phyloP scores from a whole-genome alignment of 2,329 filamentous ascomycete genomes.

The Geosmithia flava region DNA sequence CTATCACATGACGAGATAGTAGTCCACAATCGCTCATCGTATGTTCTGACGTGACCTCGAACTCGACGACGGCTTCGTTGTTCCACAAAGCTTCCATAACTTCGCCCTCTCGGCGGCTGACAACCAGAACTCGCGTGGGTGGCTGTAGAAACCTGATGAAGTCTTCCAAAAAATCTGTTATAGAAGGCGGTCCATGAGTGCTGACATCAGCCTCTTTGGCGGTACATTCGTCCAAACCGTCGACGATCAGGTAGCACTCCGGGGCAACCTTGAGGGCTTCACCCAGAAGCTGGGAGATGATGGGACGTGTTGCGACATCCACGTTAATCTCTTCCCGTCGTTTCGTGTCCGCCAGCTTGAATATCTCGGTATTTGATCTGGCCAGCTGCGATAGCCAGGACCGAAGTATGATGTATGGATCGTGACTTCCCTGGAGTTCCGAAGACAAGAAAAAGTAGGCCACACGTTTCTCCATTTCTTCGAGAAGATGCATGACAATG shows the following conservation, averaged over 20 bases:
- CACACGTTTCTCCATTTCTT: background rate
- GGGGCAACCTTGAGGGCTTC: slow-evolving; percentile 6
- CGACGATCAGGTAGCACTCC: slow-evolving; percentile 11
- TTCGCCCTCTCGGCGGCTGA: slow-evolving; percentile 11
- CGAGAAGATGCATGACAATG: slow-evolving; percentile 13
- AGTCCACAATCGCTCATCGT: slow-evolving; percentile 9
- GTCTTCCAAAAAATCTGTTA: slow-evolving; percentile 8
- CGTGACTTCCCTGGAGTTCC: slow-evolving; percentile 8
- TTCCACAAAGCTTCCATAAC: slow-evolving; percentile 8
- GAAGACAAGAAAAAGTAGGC: slow-evolving; percentile 20
- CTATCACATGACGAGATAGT: slow-evolving; percentile 13
- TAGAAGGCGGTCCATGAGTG: background rate
- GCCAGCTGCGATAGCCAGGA: slow-evolving; percentile 17
- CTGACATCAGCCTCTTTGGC: background rate
- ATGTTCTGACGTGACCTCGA: slow-evolving; percentile 9
- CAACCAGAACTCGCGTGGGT: slow-evolving; percentile 10
- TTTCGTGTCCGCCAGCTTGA: slow-evolving; percentile 4
- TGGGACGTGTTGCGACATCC: slow-evolving; percentile 5
- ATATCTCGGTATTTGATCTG: background rate
- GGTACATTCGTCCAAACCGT: slow-evolving; percentile 22
- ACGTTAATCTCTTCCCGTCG: slow-evolving; percentile 1
- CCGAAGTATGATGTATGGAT: slow-evolving; percentile 12
- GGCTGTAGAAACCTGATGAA: slow-evolving; percentile 5
- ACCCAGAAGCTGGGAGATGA: slow-evolving; percentile 8
- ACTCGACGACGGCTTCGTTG: slow-evolving; percentile 4